Conservation (phyloP, 352 stramenopile species). For the Phytopythium delawarense region DNA sequence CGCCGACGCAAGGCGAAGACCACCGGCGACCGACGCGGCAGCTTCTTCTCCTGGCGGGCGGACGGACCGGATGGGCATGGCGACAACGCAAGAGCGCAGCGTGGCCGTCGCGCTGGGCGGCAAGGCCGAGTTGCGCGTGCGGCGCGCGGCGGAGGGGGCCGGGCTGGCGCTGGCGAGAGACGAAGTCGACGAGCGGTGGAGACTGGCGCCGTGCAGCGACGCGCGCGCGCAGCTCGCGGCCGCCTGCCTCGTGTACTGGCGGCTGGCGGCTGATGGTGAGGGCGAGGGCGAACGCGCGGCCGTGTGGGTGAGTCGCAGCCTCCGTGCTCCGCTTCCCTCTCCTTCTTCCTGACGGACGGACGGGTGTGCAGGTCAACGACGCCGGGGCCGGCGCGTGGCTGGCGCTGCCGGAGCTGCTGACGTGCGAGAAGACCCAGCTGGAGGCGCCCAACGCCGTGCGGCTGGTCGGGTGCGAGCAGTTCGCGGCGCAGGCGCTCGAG, state of each 20-base stretch:
- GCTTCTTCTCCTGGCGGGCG: not conserved
- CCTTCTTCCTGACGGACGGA: not conserved
- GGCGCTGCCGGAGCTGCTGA: conserved; percentile 36
- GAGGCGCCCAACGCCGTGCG: conserved; percentile 18
- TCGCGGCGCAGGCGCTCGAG: conserved; percentile 27
- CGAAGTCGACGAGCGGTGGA: conserved; percentile 15
- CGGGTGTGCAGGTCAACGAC: conserved; percentile 15
- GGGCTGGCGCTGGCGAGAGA: conserved; percentile 16
- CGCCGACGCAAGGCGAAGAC: not conserved
- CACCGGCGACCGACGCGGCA: not conserved
- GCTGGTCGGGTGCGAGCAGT: conserved; percentile 16
- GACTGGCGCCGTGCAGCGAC: conserved; percentile 23
- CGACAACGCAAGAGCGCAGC: conserved; percentile 20
- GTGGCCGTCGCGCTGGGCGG: conserved; percentile 18
- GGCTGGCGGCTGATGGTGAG: conserved; percentile 15
- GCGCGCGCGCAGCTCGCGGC: conserved; percentile 46
- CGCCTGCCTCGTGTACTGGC: conserved; percentile 50
- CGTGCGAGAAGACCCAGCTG: conserved; percentile 30
- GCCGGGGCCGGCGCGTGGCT: conserved; percentile 23
- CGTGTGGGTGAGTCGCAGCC: conserved; percentile 13
- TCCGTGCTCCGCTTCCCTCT: not conserved
- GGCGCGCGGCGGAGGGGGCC: conserved; percentile 19
- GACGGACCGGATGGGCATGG: conserved; percentile 26
- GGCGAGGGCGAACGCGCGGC: conserved; percentile 7
- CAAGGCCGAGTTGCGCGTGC: conserved; percentile 13